Evolutionary conservation across 495 filamentous ascomycete species (phyloP).

Genomic region (Neurospora sp.): DNA sequence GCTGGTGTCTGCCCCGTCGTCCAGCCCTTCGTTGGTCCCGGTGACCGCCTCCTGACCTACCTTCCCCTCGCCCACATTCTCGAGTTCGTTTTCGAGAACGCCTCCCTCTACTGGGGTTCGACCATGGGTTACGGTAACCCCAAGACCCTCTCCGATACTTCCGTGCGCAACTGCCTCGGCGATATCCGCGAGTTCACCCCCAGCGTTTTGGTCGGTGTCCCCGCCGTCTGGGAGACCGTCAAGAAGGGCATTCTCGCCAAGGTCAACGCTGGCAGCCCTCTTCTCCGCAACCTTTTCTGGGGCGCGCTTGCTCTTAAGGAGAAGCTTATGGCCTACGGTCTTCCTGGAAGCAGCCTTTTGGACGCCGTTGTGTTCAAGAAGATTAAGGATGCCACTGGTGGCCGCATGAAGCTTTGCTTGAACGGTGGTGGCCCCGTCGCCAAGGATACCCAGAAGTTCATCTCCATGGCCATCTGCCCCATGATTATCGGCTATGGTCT

Average conservation of each 20-base stretch:
- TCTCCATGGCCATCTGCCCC: constrained; percentile 78
- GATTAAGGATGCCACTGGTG: constrained; percentile 83
- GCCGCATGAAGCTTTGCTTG: constrained; percentile 68
- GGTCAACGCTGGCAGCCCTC: constrained; percentile 60
- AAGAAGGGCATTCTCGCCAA: constrained; percentile 95
- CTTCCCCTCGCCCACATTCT: constrained; percentile 92
- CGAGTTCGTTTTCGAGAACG: constrained; percentile 95
- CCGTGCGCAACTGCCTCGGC: constrained; percentile 86
- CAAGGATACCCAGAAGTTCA: constrained; percentile 78
- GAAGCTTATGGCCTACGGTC: constrained; percentile 61
- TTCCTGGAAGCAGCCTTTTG: constrained; percentile 64
- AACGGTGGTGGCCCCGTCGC: constrained; percentile 81
- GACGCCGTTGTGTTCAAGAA: constrained; percentile 82
- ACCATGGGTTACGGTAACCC: constrained; percentile 97
- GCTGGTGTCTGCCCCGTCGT: constrained; percentile 83
- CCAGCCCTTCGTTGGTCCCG: constrained; percentile 73
- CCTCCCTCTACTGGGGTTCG: constrained; percentile 84
- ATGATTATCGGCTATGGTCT: constrained; percentile 94
- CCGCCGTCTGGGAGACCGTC: constrained; percentile 93
- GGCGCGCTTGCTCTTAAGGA: constrained; percentile 74
- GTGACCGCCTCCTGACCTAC: constrained; percentile 83
- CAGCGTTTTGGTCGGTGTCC: constrained; percentile 86
- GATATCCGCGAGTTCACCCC: constrained; percentile 93
- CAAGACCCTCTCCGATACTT: constrained; percentile 80
- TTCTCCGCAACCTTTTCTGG: constrained; percentile 87